phyloP scores from a whole-genome alignment of 805 yeast species.

The Saccharomyces kudriavzevii region DNA sequence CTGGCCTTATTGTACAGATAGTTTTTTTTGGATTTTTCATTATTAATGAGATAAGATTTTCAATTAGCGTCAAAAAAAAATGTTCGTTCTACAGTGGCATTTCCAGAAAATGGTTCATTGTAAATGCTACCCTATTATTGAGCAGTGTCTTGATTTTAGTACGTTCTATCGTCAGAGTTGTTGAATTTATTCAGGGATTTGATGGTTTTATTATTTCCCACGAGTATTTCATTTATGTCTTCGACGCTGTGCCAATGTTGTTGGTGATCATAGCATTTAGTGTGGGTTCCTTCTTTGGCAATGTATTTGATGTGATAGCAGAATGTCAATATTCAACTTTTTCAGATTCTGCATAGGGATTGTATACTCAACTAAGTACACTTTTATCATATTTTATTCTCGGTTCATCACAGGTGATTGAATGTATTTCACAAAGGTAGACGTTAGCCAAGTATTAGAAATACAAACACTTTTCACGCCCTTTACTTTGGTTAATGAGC shows the following conservation, averaged over 20 bases:
- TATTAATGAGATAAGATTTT: slow-evolving; percentile 9
- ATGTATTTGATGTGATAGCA: background rate
- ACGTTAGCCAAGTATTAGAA: too few species aligned
- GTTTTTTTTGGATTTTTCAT: slow-evolving; percentile 23
- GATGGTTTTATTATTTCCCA: slow-evolving; percentile 18
- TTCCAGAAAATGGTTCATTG: slow-evolving; percentile 4
- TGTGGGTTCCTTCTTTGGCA: slow-evolving; percentile 1
- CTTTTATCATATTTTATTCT: too few species aligned
- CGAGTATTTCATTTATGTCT: slow-evolving; percentile 19
- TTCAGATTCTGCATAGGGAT: too few species aligned
- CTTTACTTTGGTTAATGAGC: too few species aligned
- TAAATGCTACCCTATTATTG: slow-evolving; percentile 5
- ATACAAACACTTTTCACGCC: too few species aligned
- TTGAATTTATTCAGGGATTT: slow-evolving; percentile 25
- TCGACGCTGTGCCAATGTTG: slow-evolving; percentile 24
- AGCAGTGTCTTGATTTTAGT: slow-evolving; percentile 15
- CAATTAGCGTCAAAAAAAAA: slow-evolving; percentile 1
- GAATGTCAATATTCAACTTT: too few species aligned
- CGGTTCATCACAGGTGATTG: too few species aligned
- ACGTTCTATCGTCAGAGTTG: slow-evolving; percentile 23
- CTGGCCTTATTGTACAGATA: slow-evolving; percentile 27
- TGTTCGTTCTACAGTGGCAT: background rate
- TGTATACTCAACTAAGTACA: too few species aligned
- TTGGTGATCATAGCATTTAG: slow-evolving; percentile 5
- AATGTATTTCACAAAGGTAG: too few species aligned